Percentiles rank a stretch among this genome's conserved stretches.
Conservation (phyloP, 805 yeast genomes). For the Hanseniaspora opuntiae region DNA sequence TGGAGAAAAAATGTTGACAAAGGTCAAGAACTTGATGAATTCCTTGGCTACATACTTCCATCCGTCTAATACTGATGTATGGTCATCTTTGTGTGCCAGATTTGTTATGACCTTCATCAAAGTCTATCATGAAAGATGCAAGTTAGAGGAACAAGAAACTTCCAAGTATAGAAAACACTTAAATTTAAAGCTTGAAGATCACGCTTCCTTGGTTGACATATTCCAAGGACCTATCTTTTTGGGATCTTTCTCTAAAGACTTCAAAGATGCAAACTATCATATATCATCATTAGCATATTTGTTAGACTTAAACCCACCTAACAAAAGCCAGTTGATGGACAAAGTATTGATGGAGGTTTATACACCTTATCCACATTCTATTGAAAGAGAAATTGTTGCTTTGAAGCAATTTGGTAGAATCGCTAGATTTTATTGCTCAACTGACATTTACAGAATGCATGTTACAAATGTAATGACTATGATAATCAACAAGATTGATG, state of each 20-base stretch:
- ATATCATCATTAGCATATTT: conserved; percentile 48
- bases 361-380: conserved; percentile 56
- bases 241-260: conserved; percentile 69
- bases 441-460: conserved; percentile 61
- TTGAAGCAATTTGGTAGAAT: conserved; percentile 52
- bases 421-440: conserved; percentile 50
- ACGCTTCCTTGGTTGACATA: conserved; percentile 25
- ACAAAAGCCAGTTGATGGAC: conserved; percentile 33
- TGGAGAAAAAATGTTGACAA: conserved; percentile 38
- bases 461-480: conserved; percentile 58
- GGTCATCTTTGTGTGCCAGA: conserved; percentile 62
- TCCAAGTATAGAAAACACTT: conserved; percentile 18
- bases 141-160: conserved; percentile 32
- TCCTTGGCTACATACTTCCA: conserved; percentile 72
- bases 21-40: conserved; percentile 43
- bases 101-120: conserved; percentile 47
- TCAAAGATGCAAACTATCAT: conserved; percentile 42
- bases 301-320: conserved; percentile 45
- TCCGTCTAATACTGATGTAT: conserved; percentile 85
- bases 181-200: conserved; percentile 25
- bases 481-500: conserved; percentile 69
- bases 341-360: conserved; percentile 57
- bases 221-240: conserved; percentile 42
- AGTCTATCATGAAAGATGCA: conserved; percentile 45
- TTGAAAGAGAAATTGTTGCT: conserved; percentile 68